These are phyloP conservation scores for Lichenothelia convexa DNA, from an alignment of 495 filamentous ascomycete species.

Conservation along the genomic window DNA sequence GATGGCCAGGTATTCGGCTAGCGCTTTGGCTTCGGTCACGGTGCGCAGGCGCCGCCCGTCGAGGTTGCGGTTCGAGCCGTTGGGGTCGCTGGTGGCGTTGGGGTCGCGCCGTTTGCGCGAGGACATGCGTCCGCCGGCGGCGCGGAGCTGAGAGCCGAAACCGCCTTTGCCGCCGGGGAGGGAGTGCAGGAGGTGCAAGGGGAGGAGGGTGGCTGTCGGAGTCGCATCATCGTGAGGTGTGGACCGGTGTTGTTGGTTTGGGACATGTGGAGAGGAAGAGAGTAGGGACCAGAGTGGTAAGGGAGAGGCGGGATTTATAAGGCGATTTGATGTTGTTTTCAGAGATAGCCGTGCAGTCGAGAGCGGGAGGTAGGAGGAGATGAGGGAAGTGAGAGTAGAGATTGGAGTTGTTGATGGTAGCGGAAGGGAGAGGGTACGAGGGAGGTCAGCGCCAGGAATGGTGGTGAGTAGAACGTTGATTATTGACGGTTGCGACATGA, in stretches of 20 bases:
- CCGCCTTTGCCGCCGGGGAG: slow-evolving; percentile 88
- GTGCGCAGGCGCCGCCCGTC: slow-evolving; percentile 82
- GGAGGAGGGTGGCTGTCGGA: slow-evolving; percentile 40
- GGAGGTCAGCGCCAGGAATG: slow-evolving; percentile 66
- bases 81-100: slow-evolving; percentile 65
- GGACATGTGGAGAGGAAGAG: slow-evolving; percentile 27
- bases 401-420: slow-evolving; percentile 37
- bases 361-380: slow-evolving; percentile 46
- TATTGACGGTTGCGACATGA: no score
- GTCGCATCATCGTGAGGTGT: no score
- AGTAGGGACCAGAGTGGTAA: slow-evolving; percentile 35
- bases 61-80: slow-evolving; percentile 78
- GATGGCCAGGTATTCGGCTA: slow-evolving; percentile 85
- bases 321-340: slow-evolving; percentile 63
- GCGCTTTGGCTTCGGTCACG: slow-evolving; percentile 80
- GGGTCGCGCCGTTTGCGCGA: slow-evolving; percentile 73
- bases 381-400: slow-evolving; percentile 40
- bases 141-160: slow-evolving; percentile 91
- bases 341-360: slow-evolving; percentile 41
- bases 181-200: slow-evolving; percentile 56
- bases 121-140: slow-evolving; percentile 94
- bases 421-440: slow-evolving; percentile 55
- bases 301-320: slow-evolving; percentile 31
- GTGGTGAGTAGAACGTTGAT: slow-evolving; percentile 72
- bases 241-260: background rate